phyloP scores from a whole-genome alignment of 345 rosid genomes.

The Bruguiera parviflora region DNA sequence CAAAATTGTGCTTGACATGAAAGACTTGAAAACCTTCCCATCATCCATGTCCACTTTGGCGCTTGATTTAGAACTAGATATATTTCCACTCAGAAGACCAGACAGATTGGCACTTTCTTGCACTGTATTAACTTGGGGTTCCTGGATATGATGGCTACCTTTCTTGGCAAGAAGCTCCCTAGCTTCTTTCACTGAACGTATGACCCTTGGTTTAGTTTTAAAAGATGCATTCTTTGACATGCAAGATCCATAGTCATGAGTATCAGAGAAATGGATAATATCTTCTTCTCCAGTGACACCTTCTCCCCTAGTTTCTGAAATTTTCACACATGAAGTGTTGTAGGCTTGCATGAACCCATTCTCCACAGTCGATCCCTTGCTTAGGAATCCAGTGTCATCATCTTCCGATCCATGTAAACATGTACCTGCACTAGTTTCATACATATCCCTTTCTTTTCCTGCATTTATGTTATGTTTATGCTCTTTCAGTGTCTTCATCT shows the following conservation, averaged over 20 bases:
- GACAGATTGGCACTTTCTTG: slow-evolving; percentile 26
- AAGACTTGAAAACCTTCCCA: slow-evolving; percentile 14
- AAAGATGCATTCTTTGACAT: slow-evolving; percentile 18
- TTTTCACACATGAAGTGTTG: slow-evolving; percentile 19
- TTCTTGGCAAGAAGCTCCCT: slow-evolving; percentile 63
- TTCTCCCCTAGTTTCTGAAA: slow-evolving; percentile 26
- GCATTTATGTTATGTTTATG: slow-evolving; percentile 24
- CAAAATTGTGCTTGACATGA: slow-evolving; percentile 15
- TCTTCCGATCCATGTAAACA: slow-evolving; percentile 7
- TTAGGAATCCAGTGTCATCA: slow-evolving; percentile 20
- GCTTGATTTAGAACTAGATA: slow-evolving; percentile 20
- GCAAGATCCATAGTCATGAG: slow-evolving; percentile 23
- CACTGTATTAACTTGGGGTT: slow-evolving; percentile 16
- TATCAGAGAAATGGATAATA: slow-evolving; percentile 32
- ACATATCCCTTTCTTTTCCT: slow-evolving; percentile 17
- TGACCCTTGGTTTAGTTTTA: slow-evolving; percentile 50
- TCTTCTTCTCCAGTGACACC: slow-evolving; percentile 18
- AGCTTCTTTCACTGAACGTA: slow-evolving; percentile 81
- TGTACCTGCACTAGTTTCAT: slow-evolving; percentile 15
- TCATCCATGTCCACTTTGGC: slow-evolving; percentile 22
- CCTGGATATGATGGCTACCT: slow-evolving; percentile 25
- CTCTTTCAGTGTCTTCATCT: slow-evolving; percentile 15
- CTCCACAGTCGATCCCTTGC: slow-evolving; percentile 23
- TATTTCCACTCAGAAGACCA: slow-evolving; percentile 16
- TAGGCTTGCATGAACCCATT: slow-evolving; percentile 27